A percentile compares a stretch with the other conserved stretches of the same genome.
Conservation (phyloP, 2,329 filamentous ascomycete species). For the Microthyrium microscopicum region DNA sequence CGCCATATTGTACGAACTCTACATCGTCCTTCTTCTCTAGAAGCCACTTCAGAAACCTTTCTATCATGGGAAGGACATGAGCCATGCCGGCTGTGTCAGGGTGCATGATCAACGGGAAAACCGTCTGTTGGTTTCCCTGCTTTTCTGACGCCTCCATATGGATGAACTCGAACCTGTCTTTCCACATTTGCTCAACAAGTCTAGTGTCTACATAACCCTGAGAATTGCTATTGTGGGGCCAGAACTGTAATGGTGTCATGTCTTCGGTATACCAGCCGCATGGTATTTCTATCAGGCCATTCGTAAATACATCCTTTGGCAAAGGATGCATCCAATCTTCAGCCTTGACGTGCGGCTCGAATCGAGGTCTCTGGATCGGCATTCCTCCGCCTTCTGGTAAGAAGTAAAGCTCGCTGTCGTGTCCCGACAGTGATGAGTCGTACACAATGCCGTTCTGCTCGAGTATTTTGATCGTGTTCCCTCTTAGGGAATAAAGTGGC, state of each 20-base stretch:
- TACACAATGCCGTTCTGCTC: constrained; percentile 34
- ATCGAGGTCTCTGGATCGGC: constrained; percentile 25
- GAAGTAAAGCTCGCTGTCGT: constrained; percentile 34
- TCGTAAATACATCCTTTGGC: constrained; percentile 11
- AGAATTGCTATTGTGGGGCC: constrained; percentile 31
- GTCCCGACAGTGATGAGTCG: constrained; percentile 33
- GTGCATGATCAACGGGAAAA: constrained; percentile 38
- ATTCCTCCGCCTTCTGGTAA: constrained; percentile 22
- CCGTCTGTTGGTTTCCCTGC: constrained; percentile 18
- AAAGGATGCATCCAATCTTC: constrained; percentile 29
- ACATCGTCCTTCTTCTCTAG: constrained; percentile 28
- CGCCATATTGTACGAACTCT: constrained; percentile 28
- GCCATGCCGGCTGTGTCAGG: constrained; percentile 44
- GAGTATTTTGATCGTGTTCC: constrained; percentile 31
- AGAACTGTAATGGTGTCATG: constrained; percentile 32
- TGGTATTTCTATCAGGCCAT: constrained; percentile 29
- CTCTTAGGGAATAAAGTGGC: constrained; percentile 33
- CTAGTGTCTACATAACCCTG: constrained; percentile 41
- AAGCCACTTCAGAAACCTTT: constrained; percentile 35
- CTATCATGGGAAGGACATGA: constrained; percentile 42
- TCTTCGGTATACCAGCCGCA: constrained; percentile 36
- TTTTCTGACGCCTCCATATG: constrained; percentile 15
- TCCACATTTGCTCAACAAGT: constrained; percentile 44
- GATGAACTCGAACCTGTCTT: constrained; percentile 41
- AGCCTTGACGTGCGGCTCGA: constrained; percentile 20